Conservation (phyloP, 306 rosid species). For the Geum urbanum region DNA sequence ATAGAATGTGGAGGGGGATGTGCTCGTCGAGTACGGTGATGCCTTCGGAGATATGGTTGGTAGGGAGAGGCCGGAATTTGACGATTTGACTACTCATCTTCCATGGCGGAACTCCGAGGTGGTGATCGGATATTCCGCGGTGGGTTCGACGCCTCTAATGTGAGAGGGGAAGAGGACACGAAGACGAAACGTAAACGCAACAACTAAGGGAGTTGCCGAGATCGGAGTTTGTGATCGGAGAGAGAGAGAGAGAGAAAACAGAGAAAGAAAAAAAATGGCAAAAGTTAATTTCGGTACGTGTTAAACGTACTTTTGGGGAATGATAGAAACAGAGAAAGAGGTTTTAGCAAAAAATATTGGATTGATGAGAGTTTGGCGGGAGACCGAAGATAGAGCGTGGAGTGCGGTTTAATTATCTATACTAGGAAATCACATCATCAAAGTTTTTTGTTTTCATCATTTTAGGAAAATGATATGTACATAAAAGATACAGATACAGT, state of each 20-base stretch:
- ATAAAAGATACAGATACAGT: too few relatives aligned
- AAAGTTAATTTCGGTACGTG: too few relatives aligned
- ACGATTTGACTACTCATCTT: constrained; percentile 78
- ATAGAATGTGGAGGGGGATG: constrained; percentile 45
- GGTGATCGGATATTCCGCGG: constrained; percentile 61
- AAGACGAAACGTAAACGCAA: neutral
- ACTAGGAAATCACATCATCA: too few relatives aligned
- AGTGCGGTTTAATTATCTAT: constrained; percentile 11
- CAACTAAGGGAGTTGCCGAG: neutral
- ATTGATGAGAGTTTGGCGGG: constrained; percentile 44
- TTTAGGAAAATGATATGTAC: too few relatives aligned
- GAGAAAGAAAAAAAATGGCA: neutral
- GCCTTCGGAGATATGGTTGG: constrained; percentile 33
- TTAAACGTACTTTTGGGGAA: neutral
- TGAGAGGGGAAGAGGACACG: neutral
- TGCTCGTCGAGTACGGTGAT: constrained; percentile 35
- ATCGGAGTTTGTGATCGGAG: constrained; percentile 1
- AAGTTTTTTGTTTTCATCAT: too few relatives aligned
- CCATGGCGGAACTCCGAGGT: constrained; percentile 89
- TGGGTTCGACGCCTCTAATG: neutral
- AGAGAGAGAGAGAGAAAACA: neutral
- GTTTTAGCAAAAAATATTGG: constrained; percentile 20
- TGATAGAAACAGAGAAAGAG: neutral
- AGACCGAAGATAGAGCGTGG: constrained; percentile 29
- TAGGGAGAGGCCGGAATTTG: constrained; percentile 52